phyloP scores from a whole-genome alignment of 768 basidiomycete genomes.

The Russula lepida region DNA sequence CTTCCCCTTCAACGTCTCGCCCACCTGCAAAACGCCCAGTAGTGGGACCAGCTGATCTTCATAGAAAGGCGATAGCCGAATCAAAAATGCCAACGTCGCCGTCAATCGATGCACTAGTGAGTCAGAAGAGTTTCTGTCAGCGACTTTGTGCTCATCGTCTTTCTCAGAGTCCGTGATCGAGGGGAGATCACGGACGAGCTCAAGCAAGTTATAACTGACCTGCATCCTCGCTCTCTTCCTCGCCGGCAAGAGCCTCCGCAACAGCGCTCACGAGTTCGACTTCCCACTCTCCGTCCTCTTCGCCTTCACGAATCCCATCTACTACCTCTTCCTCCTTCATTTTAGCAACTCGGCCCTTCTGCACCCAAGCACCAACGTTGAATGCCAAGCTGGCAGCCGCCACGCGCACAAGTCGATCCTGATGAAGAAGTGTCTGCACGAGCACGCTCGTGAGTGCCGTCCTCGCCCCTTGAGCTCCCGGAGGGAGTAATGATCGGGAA shows the following conservation, averaged over 20 bases:
- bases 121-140: not conserved
- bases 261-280: conserved; percentile 76
- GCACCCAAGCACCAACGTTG: conserved; percentile 59
- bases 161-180: not conserved
- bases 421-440: conserved; percentile 58
- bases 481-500: conserved; percentile 35
- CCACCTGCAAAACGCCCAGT: conserved; percentile 63
- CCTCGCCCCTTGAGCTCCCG: conserved; percentile 24
- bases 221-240: conserved; percentile 70
- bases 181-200: not conserved
- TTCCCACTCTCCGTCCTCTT: conserved; percentile 75
- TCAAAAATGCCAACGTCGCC: conserved; percentile 66
- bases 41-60: conserved; percentile 45
- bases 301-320: conserved; percentile 31
- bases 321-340: conserved; percentile 26
- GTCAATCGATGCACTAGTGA: conserved; percentile 67
- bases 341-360: conserved; percentile 48
- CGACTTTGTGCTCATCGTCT: not conserved
- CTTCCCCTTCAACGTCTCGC: conserved; percentile 49
- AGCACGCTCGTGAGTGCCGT: conserved; percentile 44
- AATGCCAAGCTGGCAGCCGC: conserved; percentile 81
- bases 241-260: conserved; percentile 67
- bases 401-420: conserved; percentile 58
- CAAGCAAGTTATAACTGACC: conserved; percentile 39
- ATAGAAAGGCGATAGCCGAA: conserved; percentile 68